Conservation (phyloP, 2,329 filamentous ascomycete species). For the Xylariaceae sp. region DNA sequence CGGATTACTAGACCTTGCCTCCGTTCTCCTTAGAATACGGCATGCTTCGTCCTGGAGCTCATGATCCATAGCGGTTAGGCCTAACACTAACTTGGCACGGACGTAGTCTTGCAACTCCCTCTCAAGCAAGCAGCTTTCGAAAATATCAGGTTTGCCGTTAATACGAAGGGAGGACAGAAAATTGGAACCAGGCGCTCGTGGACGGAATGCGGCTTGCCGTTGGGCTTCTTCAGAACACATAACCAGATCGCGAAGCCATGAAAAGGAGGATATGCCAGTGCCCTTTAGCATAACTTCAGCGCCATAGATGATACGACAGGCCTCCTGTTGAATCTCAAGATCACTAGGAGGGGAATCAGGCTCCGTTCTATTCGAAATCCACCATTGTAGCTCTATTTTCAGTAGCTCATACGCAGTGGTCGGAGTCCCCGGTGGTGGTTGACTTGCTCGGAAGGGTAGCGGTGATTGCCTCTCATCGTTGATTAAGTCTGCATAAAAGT, state of each 20-base stretch:
- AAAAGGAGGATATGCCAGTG: constrained; percentile 37
- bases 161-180: constrained; percentile 48
- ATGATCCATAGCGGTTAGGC: constrained; percentile 55
- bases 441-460: constrained; percentile 49
- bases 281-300: constrained; percentile 46
- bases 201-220: constrained; percentile 45
- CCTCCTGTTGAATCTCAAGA: constrained; percentile 53
- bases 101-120: constrained; percentile 52
- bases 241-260: constrained; percentile 58
- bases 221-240: constrained; percentile 45
- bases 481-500: constrained; percentile 52
- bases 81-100: constrained; percentile 47
- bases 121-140: constrained; percentile 55
- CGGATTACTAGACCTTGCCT: constrained; percentile 47
- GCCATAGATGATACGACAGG: constrained; percentile 55
- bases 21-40: constrained; percentile 53
- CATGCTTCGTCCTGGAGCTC: constrained; percentile 59
- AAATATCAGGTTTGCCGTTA: constrained; percentile 55
- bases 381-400: constrained; percentile 55
- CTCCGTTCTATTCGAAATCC: constrained; percentile 42
- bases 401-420: constrained; percentile 59
- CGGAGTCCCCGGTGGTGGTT: constrained; percentile 43
- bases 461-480: constrained; percentile 58
- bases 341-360: constrained; percentile 44
- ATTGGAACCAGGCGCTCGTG: constrained; percentile 44